Conservation (phyloP, 257 asterid genomes). For the Fraxinus anomala region DNA sequence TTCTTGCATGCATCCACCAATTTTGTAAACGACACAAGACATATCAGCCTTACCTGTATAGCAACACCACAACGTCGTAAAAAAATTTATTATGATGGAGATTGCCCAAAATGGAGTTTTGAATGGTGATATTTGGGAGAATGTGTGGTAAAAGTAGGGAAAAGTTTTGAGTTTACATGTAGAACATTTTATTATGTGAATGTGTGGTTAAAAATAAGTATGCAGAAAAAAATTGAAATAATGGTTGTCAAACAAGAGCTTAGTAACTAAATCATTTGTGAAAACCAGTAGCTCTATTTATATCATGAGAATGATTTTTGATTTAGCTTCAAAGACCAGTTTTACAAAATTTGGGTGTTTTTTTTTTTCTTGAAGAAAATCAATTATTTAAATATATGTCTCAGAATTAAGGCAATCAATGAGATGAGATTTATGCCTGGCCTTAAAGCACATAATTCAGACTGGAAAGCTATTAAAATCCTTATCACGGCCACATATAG, state of each 20-base stretch:
- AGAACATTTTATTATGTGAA: too few species aligned
- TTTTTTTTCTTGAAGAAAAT: neutral
- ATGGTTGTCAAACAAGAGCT: too few species aligned
- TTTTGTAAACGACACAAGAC: conserved; percentile 68
- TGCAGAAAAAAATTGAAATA: too few species aligned
- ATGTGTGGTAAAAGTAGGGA: too few species aligned
- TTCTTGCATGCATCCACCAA: conserved; percentile 94
- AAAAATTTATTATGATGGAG: conserved; percentile 4
- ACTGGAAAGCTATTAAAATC: neutral
- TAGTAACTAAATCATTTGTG: neutral
- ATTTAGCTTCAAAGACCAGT: neutral
- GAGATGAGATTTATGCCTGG: neutral
- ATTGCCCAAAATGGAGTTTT: neutral
- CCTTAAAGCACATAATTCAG: neutral
- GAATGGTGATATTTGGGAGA: too few species aligned
- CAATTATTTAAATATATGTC: neutral
- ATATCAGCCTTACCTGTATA: conserved; percentile 67
- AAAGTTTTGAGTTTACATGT: too few species aligned
- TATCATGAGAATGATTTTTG: conserved; percentile 9
- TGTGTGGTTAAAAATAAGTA: too few species aligned
- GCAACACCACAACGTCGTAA: conserved; percentile 28
- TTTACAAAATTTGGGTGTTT: neutral
- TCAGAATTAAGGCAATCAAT: neutral
- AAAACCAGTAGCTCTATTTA: conserved; percentile 12
- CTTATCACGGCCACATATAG: neutral